Evolutionary conservation across 768 basidiomycete species (phyloP), one percentile per base, ranked within the genome.

Genomic region (Xerocomellus intermedius): DNA sequence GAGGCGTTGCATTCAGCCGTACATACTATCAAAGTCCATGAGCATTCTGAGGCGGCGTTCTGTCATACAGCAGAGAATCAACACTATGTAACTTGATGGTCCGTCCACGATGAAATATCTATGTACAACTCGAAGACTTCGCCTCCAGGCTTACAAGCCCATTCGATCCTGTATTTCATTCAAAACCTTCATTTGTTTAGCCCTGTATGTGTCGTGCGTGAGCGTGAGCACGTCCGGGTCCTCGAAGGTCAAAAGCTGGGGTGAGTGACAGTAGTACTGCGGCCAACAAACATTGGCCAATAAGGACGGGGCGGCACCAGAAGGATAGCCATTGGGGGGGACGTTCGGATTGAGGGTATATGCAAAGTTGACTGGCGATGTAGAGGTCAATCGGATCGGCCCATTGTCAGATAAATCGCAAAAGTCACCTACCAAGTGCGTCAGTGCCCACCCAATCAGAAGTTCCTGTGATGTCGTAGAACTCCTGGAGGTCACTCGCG

Each of bases 401-500:
- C 5, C 8, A 6, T 30, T 16, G 28, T 28, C 28, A 28, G 3
- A 8, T 9, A 10, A 28, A n/a, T 5, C 21, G 2, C 17, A 19
- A 8, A 10, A 2, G 12, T 36, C n/a, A 42, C 41, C 9, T 42
- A 62, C 60, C 43, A 7, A 59, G 60, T 3, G 55, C 52, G 30
- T 62, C 60, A 1, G 57, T 30, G 21, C 60, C 55, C 6, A 59
- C 53, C 57, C 46, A 55, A n/a, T 62, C 62, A 14, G 50, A 4
- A 28, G 24, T 38, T 21, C 60, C 50, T 0, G 51, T 38, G 24
- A 62, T 8, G 17, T 59, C 22, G 19, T 53, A 62, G n/a, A 54
- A 64, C 16, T 55, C 57, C 19, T 57, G 55, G 5, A 64, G 54
- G 8, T 62, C 62, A 17, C 53, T 63, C 35, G 32, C 51, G 33